A percentile compares a stretch with the other conserved stretches of the same genome.
Evolutionary conservation across 108 stramenopile genomes (phyloP).

Genomic region (Cyclotella sp.): DNA sequence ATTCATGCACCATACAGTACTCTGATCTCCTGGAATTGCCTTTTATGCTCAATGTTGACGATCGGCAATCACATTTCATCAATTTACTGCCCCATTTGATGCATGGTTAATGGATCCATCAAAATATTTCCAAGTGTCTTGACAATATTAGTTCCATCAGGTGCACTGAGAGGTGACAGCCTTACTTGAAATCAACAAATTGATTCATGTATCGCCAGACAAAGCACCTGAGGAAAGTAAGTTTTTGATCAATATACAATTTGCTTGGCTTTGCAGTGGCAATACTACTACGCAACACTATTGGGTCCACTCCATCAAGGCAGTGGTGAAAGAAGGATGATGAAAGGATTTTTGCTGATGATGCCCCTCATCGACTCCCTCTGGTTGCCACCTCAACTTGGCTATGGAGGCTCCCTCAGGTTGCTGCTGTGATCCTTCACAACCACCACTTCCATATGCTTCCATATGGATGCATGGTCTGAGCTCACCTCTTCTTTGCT

Average conservation of each 20-base stretch:
- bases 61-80: background rate
- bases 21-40: no score
- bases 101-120: background rate
- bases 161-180: background rate
- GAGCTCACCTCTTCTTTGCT: background rate
- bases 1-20: background rate
- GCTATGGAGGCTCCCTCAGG: background rate
- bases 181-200: background rate
- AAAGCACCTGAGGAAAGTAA: no score
- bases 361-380: background rate
- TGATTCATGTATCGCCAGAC: background rate
- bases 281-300: no score
- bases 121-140: background rate
- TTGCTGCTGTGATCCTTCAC: no score
- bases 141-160: background rate
- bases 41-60: no score
- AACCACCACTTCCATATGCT: background rate
- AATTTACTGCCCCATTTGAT: background rate
- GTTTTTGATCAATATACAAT: no score
- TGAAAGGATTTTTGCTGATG: background rate
- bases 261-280: no score
- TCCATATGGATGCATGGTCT: background rate
- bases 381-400: background rate
- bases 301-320: no score
- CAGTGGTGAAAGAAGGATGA: no score